phyloP scores from a whole-genome alignment of 208 protist genomes.

The Naegleria fowleri region DNA sequence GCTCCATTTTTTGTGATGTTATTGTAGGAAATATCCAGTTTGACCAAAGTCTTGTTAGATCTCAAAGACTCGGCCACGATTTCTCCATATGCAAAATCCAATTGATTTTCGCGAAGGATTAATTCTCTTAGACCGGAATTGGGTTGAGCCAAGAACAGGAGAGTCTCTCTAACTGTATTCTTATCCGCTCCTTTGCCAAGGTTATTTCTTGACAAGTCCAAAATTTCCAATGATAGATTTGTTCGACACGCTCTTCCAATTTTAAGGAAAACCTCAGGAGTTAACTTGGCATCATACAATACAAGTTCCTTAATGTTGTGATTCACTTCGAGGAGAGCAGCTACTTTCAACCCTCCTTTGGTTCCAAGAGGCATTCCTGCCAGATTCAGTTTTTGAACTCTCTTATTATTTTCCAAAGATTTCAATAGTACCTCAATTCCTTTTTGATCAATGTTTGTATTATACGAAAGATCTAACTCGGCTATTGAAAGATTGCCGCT shows the following conservation, averaged over 20 bases:
- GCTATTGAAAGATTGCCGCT: background rate
- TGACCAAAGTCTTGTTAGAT: background rate
- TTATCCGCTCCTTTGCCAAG: background rate
- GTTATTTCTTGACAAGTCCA: background rate
- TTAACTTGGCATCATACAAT: background rate
- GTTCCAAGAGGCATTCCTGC: background rate
- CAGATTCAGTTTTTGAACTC: background rate
- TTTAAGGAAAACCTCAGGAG: background rate
- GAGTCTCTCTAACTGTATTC: background rate
- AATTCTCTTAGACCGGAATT: background rate
- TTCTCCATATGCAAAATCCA: background rate
- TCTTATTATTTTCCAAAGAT: background rate
- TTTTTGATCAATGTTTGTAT: background rate
- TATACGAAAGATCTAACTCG: background rate
- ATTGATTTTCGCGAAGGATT: background rate
- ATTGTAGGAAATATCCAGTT: background rate
- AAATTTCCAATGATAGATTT: background rate
- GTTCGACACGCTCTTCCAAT: background rate
- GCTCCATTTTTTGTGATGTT: background rate
- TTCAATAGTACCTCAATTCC: background rate
- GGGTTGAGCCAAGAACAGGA: background rate
- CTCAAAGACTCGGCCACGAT: background rate
- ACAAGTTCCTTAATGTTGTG: background rate
- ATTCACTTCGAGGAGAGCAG: background rate
- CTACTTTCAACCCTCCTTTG: background rate